Conservation (phyloP, 768 basidiomycete species). For the Leccinum variicolor region DNA sequence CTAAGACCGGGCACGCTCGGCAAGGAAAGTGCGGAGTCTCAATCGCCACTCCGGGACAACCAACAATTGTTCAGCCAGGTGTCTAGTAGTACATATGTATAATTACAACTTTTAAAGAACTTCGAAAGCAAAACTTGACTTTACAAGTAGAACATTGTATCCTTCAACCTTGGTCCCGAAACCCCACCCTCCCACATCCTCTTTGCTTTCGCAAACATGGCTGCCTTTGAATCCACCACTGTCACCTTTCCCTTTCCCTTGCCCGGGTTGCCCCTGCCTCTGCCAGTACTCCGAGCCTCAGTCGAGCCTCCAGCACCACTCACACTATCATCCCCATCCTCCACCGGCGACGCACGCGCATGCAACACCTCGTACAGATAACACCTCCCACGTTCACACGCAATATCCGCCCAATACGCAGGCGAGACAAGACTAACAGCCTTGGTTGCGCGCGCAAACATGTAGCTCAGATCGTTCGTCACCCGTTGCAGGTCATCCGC, state of each 20-base stretch:
- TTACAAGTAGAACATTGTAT: slow-evolving; percentile 70
- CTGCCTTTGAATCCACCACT: slow-evolving; percentile 34
- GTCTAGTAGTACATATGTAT: no score
- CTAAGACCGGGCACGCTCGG: no score
- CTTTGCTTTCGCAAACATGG: slow-evolving; percentile 49
- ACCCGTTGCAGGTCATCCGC: slow-evolving; percentile 50
- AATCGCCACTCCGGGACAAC: no score
- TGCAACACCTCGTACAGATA: slow-evolving; percentile 46
- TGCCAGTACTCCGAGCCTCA: background rate
- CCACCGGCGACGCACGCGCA: slow-evolving; percentile 11
- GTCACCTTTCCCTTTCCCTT: slow-evolving; percentile 27
- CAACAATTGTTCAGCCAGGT: no score
- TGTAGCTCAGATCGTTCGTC: slow-evolving; percentile 51
- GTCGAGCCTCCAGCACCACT: slow-evolving; percentile 14
- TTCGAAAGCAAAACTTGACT: no score
- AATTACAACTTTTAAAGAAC: no score
- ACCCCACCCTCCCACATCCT: slow-evolving; percentile 58
- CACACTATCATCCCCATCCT: background rate
- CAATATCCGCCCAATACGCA: slow-evolving; percentile 43
- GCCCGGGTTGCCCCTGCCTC: slow-evolving; percentile 21
- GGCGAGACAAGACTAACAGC: slow-evolving; percentile 36
- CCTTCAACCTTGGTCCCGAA: slow-evolving; percentile 42
- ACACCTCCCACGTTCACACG: slow-evolving; percentile 52
- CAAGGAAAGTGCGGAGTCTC: no score
- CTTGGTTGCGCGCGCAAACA: slow-evolving; percentile 58